A percentile compares a stretch with the other conserved stretches of the same genome.
These are phyloP conservation scores for Ogataea methylovora DNA, from an alignment of 805 yeast genomes.

Conservation along the genomic window DNA sequence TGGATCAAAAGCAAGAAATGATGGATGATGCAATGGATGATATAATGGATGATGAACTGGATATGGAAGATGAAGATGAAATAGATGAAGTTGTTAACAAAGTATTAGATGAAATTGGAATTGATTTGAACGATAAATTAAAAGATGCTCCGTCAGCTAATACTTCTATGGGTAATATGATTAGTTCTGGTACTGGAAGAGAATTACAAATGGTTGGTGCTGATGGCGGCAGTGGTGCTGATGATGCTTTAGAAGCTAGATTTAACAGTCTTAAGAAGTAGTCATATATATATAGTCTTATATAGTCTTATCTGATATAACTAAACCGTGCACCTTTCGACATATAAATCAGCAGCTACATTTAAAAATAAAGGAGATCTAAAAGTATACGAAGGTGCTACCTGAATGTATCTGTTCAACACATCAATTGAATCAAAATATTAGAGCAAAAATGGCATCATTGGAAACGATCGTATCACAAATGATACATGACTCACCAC, in stretches of 20 bases:
- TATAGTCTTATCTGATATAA: too few relatives aligned
- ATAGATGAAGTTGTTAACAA: conserved; percentile 85
- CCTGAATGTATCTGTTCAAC: too few relatives aligned
- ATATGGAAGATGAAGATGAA: conserved; percentile 74
- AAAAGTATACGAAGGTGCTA: too few relatives aligned
- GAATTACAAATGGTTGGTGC: conserved; percentile 42
- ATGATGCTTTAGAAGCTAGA: conserved; percentile 86
- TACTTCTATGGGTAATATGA: conserved; percentile 9
- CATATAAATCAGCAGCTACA: too few relatives aligned
- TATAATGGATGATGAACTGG: conserved; percentile 86
- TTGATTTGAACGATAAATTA: conserved; percentile 55
- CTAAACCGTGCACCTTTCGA: too few relatives aligned
- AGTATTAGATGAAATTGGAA: conserved; percentile 94
- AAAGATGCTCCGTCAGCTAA: conserved; percentile 36
- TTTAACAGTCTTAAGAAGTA: conserved; percentile 69
- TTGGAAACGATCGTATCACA: conserved; percentile 22
- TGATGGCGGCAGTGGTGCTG: conserved; percentile 36
- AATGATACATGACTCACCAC: conserved; percentile 44
- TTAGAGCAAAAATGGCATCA: conserved; percentile 11
- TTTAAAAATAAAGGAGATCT: too few relatives aligned
- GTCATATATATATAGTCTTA: too few relatives aligned
- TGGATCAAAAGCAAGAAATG: conserved; percentile 98
- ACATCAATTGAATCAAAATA: too few relatives aligned
- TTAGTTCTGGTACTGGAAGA: not conserved
- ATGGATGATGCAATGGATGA: conserved; percentile 98